phyloP scores from a whole-genome alignment of 2,329 filamentous ascomycete genomes.

The Ophiostoma sp. region DNA sequence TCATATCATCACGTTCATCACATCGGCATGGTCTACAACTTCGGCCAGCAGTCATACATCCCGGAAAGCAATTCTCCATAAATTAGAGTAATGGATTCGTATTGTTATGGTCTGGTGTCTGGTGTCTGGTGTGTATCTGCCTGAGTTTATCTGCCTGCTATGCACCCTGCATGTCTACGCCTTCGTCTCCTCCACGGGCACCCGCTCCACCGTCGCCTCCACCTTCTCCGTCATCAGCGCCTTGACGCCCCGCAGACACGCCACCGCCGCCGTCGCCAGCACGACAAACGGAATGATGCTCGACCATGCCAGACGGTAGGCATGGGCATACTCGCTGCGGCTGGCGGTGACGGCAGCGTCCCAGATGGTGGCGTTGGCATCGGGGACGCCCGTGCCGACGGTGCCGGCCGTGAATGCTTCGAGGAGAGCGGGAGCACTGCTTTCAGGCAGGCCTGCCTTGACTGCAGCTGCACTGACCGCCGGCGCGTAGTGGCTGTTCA shows the following conservation, averaged over 20 bases:
- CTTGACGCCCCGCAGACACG: conserved; percentile 48
- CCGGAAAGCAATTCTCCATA: neutral
- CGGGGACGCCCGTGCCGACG: conserved; percentile 37
- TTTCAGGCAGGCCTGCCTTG: conserved; percentile 44
- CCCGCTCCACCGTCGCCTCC: conserved; percentile 52
- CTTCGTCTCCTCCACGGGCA: conserved; percentile 16
- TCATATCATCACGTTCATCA: neutral
- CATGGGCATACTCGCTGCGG: conserved; percentile 47
- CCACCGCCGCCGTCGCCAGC: conserved; percentile 47
- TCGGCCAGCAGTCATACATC: neutral
- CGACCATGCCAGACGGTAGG: conserved; percentile 52
- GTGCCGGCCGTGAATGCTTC: conserved; percentile 42
- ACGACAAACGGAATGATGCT: conserved; percentile 55
- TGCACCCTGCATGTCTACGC: neutral
- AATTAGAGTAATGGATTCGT: neutral
- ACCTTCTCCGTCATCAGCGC: conserved; percentile 57
- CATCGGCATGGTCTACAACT: neutral
- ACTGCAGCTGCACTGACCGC: conserved; percentile 45
- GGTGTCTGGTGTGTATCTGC: too few relatives aligned
- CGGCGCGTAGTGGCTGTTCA: conserved; percentile 43
- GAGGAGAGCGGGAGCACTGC: conserved; percentile 42
- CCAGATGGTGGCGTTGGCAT: conserved; percentile 42
- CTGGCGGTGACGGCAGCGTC: conserved; percentile 43
- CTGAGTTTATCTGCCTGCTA: neutral
- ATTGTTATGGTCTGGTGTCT: neutral